Conservation (phyloP, 306 rosid genomes). For the Mimosa bimucronata region DNA sequence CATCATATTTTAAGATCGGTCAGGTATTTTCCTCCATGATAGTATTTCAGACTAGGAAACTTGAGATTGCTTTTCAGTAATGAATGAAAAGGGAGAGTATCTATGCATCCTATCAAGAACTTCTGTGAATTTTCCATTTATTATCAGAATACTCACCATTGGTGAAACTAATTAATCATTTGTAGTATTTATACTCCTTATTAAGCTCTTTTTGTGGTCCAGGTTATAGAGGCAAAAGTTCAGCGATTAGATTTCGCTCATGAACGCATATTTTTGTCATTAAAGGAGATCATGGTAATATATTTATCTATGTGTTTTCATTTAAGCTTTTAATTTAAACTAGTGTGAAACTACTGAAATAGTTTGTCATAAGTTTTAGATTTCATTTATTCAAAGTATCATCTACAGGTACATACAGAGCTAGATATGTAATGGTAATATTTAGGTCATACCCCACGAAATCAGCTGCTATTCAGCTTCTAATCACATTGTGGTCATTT, state of each 20-base stretch:
- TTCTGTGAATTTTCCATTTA: conserved; percentile 20
- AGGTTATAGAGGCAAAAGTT: conserved; percentile 95
- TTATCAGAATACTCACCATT: neutral
- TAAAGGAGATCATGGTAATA: conserved; percentile 79
- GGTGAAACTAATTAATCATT: conserved; percentile 8
- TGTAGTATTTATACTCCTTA: neutral
- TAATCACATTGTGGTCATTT: neutral
- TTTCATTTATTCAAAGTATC: neutral
- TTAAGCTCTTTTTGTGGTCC: conserved; percentile 40
- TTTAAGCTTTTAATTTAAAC: conserved; percentile 20
- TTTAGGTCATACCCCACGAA: neutral
- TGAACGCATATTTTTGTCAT: conserved; percentile 77
- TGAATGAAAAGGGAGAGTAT: conserved; percentile 1
- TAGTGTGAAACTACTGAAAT: neutral
- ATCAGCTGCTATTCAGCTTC: neutral
- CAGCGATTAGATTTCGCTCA: conserved; percentile 72
- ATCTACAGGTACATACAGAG: neutral
- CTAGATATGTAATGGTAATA: neutral
- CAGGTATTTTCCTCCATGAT: conserved; percentile 66
- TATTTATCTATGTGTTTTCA: conserved; percentile 18
- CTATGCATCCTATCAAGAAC: conserved; percentile 22
- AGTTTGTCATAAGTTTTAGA: conserved; percentile 10
- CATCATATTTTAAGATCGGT: conserved; percentile 79
- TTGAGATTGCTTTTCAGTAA: conserved; percentile 8
- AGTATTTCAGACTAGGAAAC: conserved; percentile 21